Base-by-base conservation (phyloP, 1,139 yeast species). In the Nakaseomyces nivariensis region DNA sequence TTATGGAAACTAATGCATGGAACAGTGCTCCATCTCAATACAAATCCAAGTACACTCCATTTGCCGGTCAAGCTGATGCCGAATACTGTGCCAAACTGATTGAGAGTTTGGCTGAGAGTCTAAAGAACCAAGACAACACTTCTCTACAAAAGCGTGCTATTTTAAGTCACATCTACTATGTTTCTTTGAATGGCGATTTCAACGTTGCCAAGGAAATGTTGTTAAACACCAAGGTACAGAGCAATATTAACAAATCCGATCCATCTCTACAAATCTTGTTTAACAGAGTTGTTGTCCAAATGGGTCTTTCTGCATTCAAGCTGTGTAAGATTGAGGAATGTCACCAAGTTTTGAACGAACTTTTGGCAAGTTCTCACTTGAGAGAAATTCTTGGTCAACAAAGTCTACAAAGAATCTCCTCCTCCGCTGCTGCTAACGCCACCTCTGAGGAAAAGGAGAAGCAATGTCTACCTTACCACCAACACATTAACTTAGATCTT, bases 371-470 rank as follows among this genome's bases (percentile, higher is more conserved):
- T 47, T 81, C 83, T 59, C 81, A 95, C 66, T 81, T 87, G 60
- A 89, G 87, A 75, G 98, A 94, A 71, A 78, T 92, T 56, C 78
- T 94, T 58, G 97, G 97, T 52, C 99, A 92, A 74, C 96, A 96
- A 52, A 54, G 64, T 41, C 78, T 82, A 63, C 85, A 79, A 66
- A 79, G 88, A 67, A 65, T 64, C 47, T 58, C 70, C 44, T 27
- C 46, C 25, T 24, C 29, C 37, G 76, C 78, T 34, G 71, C 80
- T 49, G 69, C 73, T 24, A 78, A 76, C 56, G 49, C 56, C n/a
- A 52, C 58, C 27, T 55, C 57, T 36, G 54, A 58, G 37, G 59
- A 60, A 34, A 60, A 60, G 47, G 85, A 79, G 64, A 95, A 85
- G 68, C 85, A 90, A 67, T 78, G 89, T 67, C 77, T 92, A 66